A percentile compares a stretch with the other conserved stretches of the same genome.
Conservation (phyloP, 106 monocot species). For the Platanthera zijinensis region DNA sequence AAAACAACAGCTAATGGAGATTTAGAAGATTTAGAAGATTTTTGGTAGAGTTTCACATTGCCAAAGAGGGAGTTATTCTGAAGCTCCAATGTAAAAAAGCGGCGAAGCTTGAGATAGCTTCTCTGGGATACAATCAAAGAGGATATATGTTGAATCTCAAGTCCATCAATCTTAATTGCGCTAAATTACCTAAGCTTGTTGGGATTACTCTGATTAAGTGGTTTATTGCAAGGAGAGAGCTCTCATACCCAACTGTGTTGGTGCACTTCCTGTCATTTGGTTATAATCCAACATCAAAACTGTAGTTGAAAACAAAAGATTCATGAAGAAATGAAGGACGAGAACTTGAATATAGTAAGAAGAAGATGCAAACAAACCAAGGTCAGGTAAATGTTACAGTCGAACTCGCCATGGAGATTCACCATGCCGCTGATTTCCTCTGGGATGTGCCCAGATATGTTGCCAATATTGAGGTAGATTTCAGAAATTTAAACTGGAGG, state of each 20-base stretch:
- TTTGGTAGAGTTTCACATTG: constrained; percentile 44
- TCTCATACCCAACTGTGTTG: constrained; percentile 52
- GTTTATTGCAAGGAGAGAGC: constrained; percentile 79
- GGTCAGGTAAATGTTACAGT: no score
- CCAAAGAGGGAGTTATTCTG: constrained; percentile 80
- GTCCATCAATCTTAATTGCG: constrained; percentile 49
- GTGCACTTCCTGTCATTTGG: constrained; percentile 70
- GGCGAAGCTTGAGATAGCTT: constrained; percentile 43
- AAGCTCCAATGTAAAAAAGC: constrained; percentile 51
- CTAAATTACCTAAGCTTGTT: constrained; percentile 62
- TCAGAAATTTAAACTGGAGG: no score
- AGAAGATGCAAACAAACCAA: not conserved
- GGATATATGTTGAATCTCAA: constrained; percentile 76
- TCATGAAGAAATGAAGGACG: not conserved
- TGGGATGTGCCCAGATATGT: constrained; percentile 58
- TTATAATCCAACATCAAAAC: constrained; percentile 84
- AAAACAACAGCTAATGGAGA: constrained; percentile 21
- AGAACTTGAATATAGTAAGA: not conserved
- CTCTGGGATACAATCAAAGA: constrained; percentile 77
- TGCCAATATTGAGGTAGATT: constrained; percentile 77
- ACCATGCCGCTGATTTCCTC: not conserved
- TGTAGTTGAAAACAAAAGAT: constrained; percentile 13
- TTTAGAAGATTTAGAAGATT: constrained; percentile 17
- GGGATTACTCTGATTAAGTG: constrained; percentile 68
- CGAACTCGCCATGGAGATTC: not conserved